Evolutionary conservation across 257 asterid genomes (phyloP).

Genomic region (Nicotiana noctiflora): DNA sequence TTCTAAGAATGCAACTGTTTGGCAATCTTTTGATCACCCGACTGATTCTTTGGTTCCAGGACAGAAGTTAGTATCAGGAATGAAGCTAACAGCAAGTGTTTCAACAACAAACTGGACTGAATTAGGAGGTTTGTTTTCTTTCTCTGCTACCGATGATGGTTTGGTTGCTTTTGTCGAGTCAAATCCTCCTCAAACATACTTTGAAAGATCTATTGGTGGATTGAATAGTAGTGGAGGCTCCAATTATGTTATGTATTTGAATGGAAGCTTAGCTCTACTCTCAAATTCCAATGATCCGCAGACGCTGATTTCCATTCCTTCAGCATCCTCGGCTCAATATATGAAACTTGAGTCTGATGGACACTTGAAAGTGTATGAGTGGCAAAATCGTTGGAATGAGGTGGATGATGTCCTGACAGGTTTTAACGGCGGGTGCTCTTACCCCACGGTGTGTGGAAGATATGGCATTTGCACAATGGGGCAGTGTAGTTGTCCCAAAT

Average conservation of each 20-base stretch:
- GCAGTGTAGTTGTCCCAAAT: conserved; percentile 13
- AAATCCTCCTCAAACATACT: conserved; percentile 18
- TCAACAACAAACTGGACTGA: conserved; percentile 9
- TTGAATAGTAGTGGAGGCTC: neutral
- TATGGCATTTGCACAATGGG: conserved; percentile 16
- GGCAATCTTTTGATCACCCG: conserved; percentile 26
- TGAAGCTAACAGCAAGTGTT: conserved; percentile 15
- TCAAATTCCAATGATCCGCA: neutral
- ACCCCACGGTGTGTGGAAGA: conserved; percentile 14
- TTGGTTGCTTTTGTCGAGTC: conserved; percentile 11
- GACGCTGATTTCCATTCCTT: neutral
- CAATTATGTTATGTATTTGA: neutral
- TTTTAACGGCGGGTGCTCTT: neutral
- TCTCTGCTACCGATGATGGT: neutral
- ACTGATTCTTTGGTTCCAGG: conserved; percentile 22
- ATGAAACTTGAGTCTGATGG: conserved; percentile 19
- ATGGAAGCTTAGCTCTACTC: conserved; percentile 3
- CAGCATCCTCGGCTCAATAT: conserved; percentile 3
- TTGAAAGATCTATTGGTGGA: neutral
- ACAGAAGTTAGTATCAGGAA: conserved; percentile 12
- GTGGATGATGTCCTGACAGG: conserved; percentile 2
- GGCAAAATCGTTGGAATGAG: neutral
- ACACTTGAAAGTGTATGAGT: conserved; percentile 18
- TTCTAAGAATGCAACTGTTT: neutral
- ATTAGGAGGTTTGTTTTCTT: conserved; percentile 11